Evolutionary conservation across 139 green algal species (phyloP), one percentile per base, ranked within the genome.

Genomic region (Closterium sp.): DNA sequence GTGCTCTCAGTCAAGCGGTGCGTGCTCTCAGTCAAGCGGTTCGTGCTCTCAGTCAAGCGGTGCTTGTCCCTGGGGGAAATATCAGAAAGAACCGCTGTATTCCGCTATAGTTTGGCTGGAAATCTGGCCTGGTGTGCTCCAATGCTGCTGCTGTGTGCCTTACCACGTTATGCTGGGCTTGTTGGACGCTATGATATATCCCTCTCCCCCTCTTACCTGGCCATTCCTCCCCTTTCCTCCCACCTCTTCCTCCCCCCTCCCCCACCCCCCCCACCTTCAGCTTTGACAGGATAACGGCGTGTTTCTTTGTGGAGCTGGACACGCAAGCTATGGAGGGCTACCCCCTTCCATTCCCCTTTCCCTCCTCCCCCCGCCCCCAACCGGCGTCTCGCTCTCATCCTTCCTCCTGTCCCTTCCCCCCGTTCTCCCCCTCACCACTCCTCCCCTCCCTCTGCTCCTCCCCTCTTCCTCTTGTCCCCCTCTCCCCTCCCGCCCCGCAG

Each of bases 281-380:
- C 35, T 93, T 93, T 31, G 35, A 88, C 32, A 81, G 34, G 2
- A 19, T 92, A 8, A 89, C 64, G 21, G n/a, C 31, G 30, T 3
- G 91, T 2, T 92, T 93, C 84, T 89, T 92, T 23, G 33, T 34
- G 32, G 91, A 93, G 35, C 33, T 90, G 30, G 84, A 90, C 87
- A 33, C 89, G 31, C 89, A 69, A 2, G 69, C 33, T 25, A 64
- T 10, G 32, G 89, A 91, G n/a, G n/a, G n/a, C n/a, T n/a, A n/a
- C n/a, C n/a, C n/a, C n/a, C n/a, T n/a, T n/a, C 55, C 55, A 4
- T 76, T 76, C 55, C 55, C 16, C 55, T 76, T 19, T 19, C 43
- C 43, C 43, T 25, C 43, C 9, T 16, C 6, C 43, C 9, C 21
- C 43, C 43, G 43, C 6, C 43, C 9, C 30, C 31, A 19, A 12